Evolutionary conservation across 805 yeast species (phyloP).

Genomic region (Myxozyma melibiosi): DNA sequence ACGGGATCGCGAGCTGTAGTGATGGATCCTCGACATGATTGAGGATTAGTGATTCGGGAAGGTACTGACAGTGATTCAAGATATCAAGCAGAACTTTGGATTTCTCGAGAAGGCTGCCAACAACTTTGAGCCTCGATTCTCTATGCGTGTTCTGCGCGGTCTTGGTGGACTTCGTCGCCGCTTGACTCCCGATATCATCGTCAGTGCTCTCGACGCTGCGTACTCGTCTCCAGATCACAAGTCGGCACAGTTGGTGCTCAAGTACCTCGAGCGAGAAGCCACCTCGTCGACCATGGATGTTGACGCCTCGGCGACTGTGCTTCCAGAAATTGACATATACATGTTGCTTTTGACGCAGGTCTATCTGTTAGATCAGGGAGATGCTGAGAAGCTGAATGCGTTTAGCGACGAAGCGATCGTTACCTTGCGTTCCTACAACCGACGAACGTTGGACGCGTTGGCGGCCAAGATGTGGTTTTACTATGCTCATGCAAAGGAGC

Average conservation of each 20-base stretch:
- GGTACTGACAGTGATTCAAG: constrained; percentile 24
- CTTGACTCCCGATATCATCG: constrained; percentile 57
- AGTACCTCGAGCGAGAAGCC: constrained; percentile 15
- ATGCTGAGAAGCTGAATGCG: constrained; percentile 51
- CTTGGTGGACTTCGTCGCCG: constrained; percentile 72
- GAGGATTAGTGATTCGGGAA: neutral
- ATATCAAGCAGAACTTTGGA: constrained; percentile 47
- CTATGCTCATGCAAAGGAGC: constrained; percentile 75
- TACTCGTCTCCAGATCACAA: constrained; percentile 49
- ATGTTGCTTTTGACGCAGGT: constrained; percentile 78
- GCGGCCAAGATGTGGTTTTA: constrained; percentile 94
- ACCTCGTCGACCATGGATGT: neutral
- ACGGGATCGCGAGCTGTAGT: neutral
- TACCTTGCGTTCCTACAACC: constrained; percentile 64
- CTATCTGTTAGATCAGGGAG: constrained; percentile 65
- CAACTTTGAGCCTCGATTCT: constrained; percentile 81
- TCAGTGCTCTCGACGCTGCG: constrained; percentile 54
- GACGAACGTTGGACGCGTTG: constrained; percentile 81
- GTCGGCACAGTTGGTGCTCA: constrained; percentile 18
- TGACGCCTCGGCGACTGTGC: constrained; percentile 45
- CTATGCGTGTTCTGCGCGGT: constrained; percentile 82
- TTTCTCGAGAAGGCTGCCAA: constrained; percentile 63
- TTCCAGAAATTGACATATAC: constrained; percentile 81
- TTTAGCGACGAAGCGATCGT: constrained; percentile 58
- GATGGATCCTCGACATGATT: too few species aligned